Percentiles rank a stretch among this genome's conserved stretches.
These are phyloP conservation scores for Trifolium dubium DNA, from an alignment of 306 rosid species.

Conservation along the genomic window DNA sequence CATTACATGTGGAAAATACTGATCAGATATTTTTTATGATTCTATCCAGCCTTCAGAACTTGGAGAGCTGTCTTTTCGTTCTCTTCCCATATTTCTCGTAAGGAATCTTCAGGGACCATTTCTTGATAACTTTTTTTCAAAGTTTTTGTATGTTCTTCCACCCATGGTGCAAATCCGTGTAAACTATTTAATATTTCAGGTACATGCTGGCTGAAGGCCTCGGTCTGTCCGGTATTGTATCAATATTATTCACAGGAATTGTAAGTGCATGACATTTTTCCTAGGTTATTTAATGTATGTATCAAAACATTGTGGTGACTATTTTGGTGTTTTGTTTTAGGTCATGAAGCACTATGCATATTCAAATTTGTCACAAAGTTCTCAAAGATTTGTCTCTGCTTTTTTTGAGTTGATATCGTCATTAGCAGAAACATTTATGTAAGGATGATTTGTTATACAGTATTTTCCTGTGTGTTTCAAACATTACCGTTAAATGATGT, in stretches of 20 bases:
- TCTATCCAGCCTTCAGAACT: slow-evolving; percentile 85
- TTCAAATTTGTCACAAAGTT: slow-evolving; percentile 91
- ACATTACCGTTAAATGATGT: slow-evolving; percentile 33
- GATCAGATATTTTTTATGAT: slow-evolving; percentile 36
- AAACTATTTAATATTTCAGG: slow-evolving; percentile 49
- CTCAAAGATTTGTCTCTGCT: slow-evolving; percentile 86
- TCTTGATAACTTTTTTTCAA: slow-evolving; percentile 15
- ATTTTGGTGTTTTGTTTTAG: slow-evolving; percentile 52
- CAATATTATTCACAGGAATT: slow-evolving; percentile 95
- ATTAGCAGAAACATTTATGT: slow-evolving; percentile 97
- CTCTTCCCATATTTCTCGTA: slow-evolving; percentile 99
- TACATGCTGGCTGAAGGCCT: slow-evolving; percentile 99
- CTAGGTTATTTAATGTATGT: slow-evolving; percentile 16
- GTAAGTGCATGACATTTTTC: slow-evolving; percentile 56
- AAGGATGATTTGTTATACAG: slow-evolving; percentile 48
- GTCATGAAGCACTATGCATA: slow-evolving; percentile 97
- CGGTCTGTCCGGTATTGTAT: slow-evolving; percentile 95
- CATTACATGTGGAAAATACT: slow-evolving; percentile 39
- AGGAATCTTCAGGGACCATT: slow-evolving; percentile 49
- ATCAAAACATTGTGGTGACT: slow-evolving; percentile 31
- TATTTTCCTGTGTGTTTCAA: slow-evolving; percentile 33
- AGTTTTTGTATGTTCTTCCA: slow-evolving; percentile 19
- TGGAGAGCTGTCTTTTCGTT: slow-evolving; percentile 98
- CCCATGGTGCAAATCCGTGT: slow-evolving; percentile 33
- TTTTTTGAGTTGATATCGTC: slow-evolving; percentile 97